A percentile compares a stretch with the other conserved stretches of the same genome.
Evolutionary conservation across 345 rosid species (phyloP).

Genomic region (Hypericum perforatum): DNA sequence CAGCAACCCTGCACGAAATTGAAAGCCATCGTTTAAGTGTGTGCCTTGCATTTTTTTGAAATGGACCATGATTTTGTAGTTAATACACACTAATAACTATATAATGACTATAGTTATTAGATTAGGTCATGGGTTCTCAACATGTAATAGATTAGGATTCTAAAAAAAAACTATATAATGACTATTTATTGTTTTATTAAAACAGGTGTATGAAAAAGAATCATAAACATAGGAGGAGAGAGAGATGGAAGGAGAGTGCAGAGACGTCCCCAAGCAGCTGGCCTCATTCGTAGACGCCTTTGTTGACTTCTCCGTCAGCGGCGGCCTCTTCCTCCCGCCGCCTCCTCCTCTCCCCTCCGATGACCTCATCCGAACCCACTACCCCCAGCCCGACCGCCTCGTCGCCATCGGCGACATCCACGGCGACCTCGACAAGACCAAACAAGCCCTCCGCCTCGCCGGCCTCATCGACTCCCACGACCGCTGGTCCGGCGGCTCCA

Average conservation of each 20-base stretch:
- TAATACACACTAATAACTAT: too few relatives aligned
- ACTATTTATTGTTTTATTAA: too few relatives aligned
- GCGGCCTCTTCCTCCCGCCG: conserved; percentile 42
- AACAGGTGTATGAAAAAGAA: too few relatives aligned
- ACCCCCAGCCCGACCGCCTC: conserved; percentile 48
- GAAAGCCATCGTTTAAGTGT: too few relatives aligned
- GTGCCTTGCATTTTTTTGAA: too few relatives aligned
- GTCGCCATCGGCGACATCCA: conserved; percentile 87
- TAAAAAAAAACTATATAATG: too few relatives aligned
- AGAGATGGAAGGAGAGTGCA: conserved; percentile 21
- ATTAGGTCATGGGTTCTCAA: too few relatives aligned
- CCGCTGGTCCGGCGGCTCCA: conserved; percentile 65
- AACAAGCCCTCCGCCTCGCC: conserved; percentile 53
- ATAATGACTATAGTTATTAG: too few relatives aligned
- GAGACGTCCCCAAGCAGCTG: conserved; percentile 34
- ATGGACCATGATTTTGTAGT: too few relatives aligned
- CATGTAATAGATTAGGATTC: too few relatives aligned
- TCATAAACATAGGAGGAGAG: too few relatives aligned
- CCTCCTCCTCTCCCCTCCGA: background rate
- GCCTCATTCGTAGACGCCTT: conserved; percentile 76
- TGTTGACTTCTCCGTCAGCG: conserved; percentile 65
- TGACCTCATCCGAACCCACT: conserved; percentile 25
- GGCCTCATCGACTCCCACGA: conserved; percentile 58
- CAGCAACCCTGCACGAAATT: too few relatives aligned
- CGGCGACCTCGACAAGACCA: conserved; percentile 67